Conservation (phyloP, 306 rosid genomes). For the Luffa aegyptiaca region DNA sequence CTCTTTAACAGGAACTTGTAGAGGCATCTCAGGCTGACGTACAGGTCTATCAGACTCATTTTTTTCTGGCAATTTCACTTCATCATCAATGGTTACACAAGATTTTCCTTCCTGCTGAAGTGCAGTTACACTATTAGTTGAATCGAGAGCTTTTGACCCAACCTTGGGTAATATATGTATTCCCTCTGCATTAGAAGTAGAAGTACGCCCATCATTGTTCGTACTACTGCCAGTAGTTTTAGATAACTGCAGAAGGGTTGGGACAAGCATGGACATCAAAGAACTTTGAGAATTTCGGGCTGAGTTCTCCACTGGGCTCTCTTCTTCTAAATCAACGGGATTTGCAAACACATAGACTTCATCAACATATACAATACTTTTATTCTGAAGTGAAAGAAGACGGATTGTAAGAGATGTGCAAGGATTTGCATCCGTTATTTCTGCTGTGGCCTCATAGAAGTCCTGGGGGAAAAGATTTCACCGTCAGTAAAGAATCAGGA, state of each 20-base stretch:
- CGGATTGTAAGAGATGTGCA: constrained; percentile 72
- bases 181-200: constrained; percentile 34
- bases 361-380: constrained; percentile 50
- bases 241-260: constrained; percentile 65
- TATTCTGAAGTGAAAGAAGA: constrained; percentile 68
- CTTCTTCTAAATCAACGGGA: constrained; percentile 56
- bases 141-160: constrained; percentile 19
- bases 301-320: constrained; percentile 27
- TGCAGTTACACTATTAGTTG: constrained; percentile 26
- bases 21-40: constrained; percentile 18
- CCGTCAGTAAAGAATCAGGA: background rate
- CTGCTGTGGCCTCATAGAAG: constrained; percentile 83
- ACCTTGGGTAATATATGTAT: constrained; percentile 15
- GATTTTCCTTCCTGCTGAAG: constrained; percentile 24
- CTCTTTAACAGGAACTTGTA: constrained; percentile 24
- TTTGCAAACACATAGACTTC: constrained; percentile 77
- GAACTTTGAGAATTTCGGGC: constrained; percentile 50
- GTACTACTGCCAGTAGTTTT: constrained; percentile 33
- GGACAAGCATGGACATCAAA: constrained; percentile 75
- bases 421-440: constrained; percentile 59
- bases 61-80: constrained; percentile 27
- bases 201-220: constrained; percentile 13
- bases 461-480: constrained; percentile 32
- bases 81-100: constrained; percentile 18
- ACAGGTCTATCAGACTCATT: constrained; percentile 22